Base-by-base conservation (phyloP, 257 asterid species). In the Penstemon barbatus region DNA sequence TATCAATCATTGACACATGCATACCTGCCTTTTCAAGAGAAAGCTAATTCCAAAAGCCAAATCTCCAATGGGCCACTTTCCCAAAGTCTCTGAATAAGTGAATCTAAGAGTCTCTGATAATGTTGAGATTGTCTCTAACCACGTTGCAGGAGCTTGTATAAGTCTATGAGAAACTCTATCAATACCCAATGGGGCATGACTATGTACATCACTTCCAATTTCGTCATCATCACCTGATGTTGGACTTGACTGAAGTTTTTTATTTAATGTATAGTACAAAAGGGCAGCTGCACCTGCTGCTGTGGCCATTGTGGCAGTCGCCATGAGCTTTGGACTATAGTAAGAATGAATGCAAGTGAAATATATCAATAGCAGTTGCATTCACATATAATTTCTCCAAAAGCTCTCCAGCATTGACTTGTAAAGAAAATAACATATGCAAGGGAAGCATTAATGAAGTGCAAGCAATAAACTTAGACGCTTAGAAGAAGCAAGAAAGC, bases 221-320 rank as follows among this genome's bases (percentile, higher is more conserved):
- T 89, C 97, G 10, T 81, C 92, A 41, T 87, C 91, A 4, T 83
- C 95, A 19, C 46, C 89, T 12, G 65, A 44, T 33, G 81, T 50
- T 33, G 82, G 66, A 57, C 70, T 68, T 19, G 91, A 61, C 71
- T 80, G 95, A 43, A 90, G 54, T 77, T 87, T 93, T 78, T 72
- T 87, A 74, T 89, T 91, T 61, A 94, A 83, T 7, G 97, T 89
- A 57, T 89, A 94, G 72, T 94, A 94, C 80, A 94, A 80, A 68
- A 91, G 90, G 7, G 99, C 99, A 71, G 97, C 99, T 18, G 99
- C 99, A 77, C 99, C 99, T 9, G 99, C 97, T 64, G 99, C 99
- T n/a, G 99, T 91, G 33, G 97, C 99, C 96, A 94, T 86, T 60
- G 99, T 87, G 77, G 99, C 97, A 25, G 99, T 89, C 12, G 99